These are phyloP conservation scores for Thraustotheca clavata DNA, from an alignment of 352 stramenopile species.

Conservation along the genomic window DNA sequence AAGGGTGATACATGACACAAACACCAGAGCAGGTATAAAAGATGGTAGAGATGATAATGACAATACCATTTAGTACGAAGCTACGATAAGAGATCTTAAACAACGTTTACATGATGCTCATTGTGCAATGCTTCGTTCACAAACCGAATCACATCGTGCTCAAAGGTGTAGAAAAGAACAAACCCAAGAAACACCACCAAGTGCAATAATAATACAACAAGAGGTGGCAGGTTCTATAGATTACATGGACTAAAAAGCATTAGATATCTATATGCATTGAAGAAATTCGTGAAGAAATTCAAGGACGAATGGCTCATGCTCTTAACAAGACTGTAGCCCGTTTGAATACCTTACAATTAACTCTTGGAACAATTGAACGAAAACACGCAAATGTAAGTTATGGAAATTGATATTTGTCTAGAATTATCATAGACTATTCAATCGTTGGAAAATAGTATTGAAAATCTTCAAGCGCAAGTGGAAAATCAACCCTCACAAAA, in stretches of 20 bases:
- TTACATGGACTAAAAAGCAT: not conserved
- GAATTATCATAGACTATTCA: not conserved
- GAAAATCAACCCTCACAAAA: conserved; percentile 2
- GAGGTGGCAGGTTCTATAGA: not conserved
- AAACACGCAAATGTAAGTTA: not conserved
- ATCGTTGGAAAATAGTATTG: not conserved
- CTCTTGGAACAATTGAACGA: not conserved
- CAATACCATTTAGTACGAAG: not conserved
- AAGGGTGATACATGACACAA: not conserved
- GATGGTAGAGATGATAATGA: not conserved
- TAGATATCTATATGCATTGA: conserved; percentile 5
- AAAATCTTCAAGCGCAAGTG: not conserved
- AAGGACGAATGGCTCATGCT: not conserved
- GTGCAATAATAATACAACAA: not conserved
- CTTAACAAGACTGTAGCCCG: conserved; percentile 14
- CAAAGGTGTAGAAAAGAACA: not conserved
- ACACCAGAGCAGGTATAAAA: not conserved
- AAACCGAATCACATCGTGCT: not conserved
- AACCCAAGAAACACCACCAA: not conserved
- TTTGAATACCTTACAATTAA: not conserved
- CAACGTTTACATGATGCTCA: not conserved
- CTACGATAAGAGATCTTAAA: not conserved
- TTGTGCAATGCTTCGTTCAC: not conserved
- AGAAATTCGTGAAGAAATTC: not conserved
- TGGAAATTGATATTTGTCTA: not conserved